These are phyloP conservation scores for Elaphomyces granulatus DNA, from an alignment of 495 filamentous ascomycete species.

Conservation along the genomic window DNA sequence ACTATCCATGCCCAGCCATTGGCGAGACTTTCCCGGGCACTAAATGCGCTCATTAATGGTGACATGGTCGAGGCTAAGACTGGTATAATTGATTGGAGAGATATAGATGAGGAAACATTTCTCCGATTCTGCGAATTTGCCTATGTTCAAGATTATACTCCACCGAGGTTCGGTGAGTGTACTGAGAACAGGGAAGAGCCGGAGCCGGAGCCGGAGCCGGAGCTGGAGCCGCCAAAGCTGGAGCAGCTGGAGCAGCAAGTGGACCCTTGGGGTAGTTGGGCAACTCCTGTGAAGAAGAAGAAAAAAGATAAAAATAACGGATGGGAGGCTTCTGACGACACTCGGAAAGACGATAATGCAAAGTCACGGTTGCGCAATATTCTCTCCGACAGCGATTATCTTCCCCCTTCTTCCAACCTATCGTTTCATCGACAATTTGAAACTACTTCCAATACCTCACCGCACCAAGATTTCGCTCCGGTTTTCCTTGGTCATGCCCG, in stretches of 20 bases:
- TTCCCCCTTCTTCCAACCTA: no score
- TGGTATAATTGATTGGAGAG: constrained; percentile 11
- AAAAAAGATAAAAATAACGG: not conserved
- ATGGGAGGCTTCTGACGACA: no score
- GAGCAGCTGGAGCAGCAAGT: not conserved
- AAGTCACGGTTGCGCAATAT: no score
- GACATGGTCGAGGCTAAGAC: constrained; percentile 12
- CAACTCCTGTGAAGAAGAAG: no score
- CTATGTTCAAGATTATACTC: constrained; percentile 13
- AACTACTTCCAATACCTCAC: constrained; percentile 4
- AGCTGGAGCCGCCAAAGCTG: constrained; percentile 3
- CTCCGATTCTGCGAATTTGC: constrained; percentile 17
- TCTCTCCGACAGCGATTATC: no score
- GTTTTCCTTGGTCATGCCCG: constrained; percentile 23
- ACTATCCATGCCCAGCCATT: constrained; percentile 14
- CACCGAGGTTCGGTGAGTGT: constrained; percentile 2
- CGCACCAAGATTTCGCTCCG: constrained; percentile 20
- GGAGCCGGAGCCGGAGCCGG: constrained; percentile 2
- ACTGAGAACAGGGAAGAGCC: not conserved
- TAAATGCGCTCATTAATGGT: constrained; percentile 12
- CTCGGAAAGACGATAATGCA: no score
- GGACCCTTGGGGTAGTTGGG: no score
- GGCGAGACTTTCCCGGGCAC: constrained; percentile 7
- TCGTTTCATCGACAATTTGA: no score
- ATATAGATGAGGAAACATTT: constrained; percentile 16